Evolutionary conservation across 352 stramenopile genomes (phyloP).

Genomic region (Globisporangium lucens): DNA sequence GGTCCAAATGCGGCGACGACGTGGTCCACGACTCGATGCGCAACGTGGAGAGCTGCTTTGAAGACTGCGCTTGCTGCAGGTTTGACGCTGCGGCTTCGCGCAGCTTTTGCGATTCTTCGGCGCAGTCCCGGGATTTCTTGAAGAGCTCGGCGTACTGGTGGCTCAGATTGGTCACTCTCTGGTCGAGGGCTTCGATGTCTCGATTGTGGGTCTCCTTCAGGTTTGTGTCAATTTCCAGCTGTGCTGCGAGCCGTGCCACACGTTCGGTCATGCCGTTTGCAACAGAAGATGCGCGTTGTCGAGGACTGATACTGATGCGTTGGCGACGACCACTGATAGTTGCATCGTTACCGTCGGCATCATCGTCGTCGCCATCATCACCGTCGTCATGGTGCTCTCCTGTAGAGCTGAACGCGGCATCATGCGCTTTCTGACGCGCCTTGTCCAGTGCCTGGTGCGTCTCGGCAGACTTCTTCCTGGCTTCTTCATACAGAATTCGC

Average conservation of each 20-base stretch:
- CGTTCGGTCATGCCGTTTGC: constrained; percentile 13
- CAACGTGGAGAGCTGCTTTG: constrained; percentile 46
- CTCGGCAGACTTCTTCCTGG: constrained; percentile 19
- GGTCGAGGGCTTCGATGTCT: constrained; percentile 27
- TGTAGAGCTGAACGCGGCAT: constrained; percentile 16
- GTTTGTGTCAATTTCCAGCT: constrained; percentile 52
- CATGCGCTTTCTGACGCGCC: constrained; percentile 36
- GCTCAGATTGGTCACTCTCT: constrained; percentile 19
- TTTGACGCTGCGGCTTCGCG: constrained; percentile 42
- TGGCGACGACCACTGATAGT: not conserved
- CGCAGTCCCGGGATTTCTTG: constrained; percentile 23
- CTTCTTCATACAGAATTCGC: constrained; percentile 27
- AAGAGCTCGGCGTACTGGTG: constrained; percentile 31
- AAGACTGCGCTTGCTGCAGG: constrained; percentile 53
- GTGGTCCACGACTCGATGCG: constrained; percentile 60
- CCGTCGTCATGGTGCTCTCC: not conserved
- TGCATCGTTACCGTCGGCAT: constrained; percentile 17
- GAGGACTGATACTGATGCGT: constrained; percentile 7
- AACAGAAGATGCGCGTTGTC: not conserved
- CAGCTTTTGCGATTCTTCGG: constrained; percentile 35
- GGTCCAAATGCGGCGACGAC: constrained; percentile 58
- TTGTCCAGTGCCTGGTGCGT: constrained; percentile 29
- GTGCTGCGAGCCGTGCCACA: constrained; percentile 45
- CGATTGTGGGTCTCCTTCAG: constrained; percentile 42
- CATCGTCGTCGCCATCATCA: constrained; percentile 4